Conservation (phyloP, 2,329 filamentous ascomycete genomes). For the Claviceps humidiphila region DNA sequence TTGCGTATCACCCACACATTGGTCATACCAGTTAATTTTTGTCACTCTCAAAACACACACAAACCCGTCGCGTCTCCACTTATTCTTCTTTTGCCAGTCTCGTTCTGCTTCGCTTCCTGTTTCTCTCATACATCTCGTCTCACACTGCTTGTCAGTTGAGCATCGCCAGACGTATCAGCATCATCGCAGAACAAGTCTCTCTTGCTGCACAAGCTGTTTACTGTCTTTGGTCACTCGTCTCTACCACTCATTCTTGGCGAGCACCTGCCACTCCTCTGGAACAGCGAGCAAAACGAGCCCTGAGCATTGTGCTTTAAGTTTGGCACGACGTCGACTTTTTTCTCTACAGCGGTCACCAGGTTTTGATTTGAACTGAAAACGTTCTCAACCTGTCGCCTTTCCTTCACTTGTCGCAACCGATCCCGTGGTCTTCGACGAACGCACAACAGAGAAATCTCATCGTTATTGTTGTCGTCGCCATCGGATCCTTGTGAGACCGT, state of each 20-base stretch:
- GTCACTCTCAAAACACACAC: conserved; percentile 13
- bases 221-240: conserved; percentile 3
- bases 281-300: conserved; percentile 10
- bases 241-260: conserved; percentile 5
- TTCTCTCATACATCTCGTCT: background rate
- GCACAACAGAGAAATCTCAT: conserved; percentile 20
- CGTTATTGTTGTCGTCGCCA: conserved; percentile 18
- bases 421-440: conserved; percentile 21
- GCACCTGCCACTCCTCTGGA: conserved; percentile 3
- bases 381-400: conserved; percentile 23
- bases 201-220: conserved; percentile 5
- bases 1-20: conserved; percentile 35
- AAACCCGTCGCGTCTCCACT: conserved; percentile 21
- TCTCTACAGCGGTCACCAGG: conserved; percentile 13
- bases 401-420: conserved; percentile 19
- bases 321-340: conserved; percentile 15
- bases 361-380: conserved; percentile 27
- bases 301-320: conserved; percentile 6
- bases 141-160: conserved; percentile 8
- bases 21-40: conserved; percentile 26
- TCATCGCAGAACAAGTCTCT: conserved; percentile 5
- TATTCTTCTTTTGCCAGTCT: conserved; percentile 9
- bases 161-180: conserved; percentile 10
- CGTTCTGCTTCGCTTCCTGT: conserved; percentile 10
- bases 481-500: conserved; percentile 23